Base-by-base conservation (phyloP, 2,329 filamentous ascomycete genomes). In the Pseudogymnoascus sp. region DNA sequence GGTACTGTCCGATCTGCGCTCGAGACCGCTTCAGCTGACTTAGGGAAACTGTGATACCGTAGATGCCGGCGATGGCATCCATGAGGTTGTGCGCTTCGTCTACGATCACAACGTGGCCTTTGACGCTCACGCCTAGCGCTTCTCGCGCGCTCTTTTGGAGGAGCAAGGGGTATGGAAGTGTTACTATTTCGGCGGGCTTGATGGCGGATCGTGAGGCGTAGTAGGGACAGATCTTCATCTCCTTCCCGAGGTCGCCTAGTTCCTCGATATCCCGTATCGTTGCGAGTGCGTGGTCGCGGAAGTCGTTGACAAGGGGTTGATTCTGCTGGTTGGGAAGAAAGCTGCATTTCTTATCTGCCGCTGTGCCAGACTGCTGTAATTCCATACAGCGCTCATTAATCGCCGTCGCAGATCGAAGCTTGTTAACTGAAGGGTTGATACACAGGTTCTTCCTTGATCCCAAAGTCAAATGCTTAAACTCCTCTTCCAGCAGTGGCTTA, bases 21-120 rank as follows among this genome's bases (percentile, higher is more conserved):
- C 90, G 83, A 2, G 89, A 90, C 63, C 83, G 82, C 59, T 84
- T 84, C 16, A 97, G 78, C 65, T 97, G 92, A 25, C 78, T 78
- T 3, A 96, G 78, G 2, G 84, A 85, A 18, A 97, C 82, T 37
- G 89, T 85, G 0, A 91, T 85, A 0, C 93, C 93, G 72, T 97
- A 87, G 35, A 96, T 95, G 52, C 87, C 88, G 14, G 91, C 85
- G 52, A 99, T 91, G 0, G 93, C 92, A 73, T 97, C 93, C 88
- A 97, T 96, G 61, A 99, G 84, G 71, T 99, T 99, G 73, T 99
- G 95, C 0, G 95, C 95, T 78, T 99, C 95, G 68, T 99, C 95
- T 58, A 99, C 90, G 25, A 99, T 89, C n/a, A 99, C 87, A 0
- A 99, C 81, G 70, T 96, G 95, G 4, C 87, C 86, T 69, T 96